Evolutionary conservation across 805 yeast genomes (phyloP).

Genomic region (Blastobotrys parvus): DNA sequence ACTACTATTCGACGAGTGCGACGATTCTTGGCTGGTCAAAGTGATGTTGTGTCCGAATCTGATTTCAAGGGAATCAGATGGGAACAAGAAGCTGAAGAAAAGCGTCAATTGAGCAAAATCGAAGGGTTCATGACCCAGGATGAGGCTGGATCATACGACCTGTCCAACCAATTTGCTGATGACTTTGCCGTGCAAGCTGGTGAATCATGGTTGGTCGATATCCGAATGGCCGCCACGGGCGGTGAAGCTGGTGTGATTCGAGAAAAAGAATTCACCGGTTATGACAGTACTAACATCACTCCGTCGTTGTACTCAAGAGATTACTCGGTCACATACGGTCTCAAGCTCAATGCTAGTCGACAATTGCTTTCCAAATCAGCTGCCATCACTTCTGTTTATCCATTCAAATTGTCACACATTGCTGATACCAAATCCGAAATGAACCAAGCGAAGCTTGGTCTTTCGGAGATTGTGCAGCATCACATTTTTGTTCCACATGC

Average conservation of each 20-base stretch:
- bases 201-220: conserved; percentile 79
- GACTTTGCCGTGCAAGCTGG: conserved; percentile 69
- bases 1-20: conserved; percentile 86
- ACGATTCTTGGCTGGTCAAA: conserved; percentile 93
- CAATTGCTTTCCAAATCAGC: conserved; percentile 63
- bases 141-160: conserved; percentile 19
- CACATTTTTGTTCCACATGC: conserved; percentile 70
- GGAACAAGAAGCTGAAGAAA: conserved; percentile 23
- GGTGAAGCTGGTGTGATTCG: conserved; percentile 27
- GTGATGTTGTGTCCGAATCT: conserved; percentile 86
- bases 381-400: conserved; percentile 72
- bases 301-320: conserved; percentile 73
- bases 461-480: conserved; percentile 71
- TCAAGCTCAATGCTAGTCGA: conserved; percentile 70
- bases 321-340: conserved; percentile 68
- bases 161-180: conserved; percentile 25
- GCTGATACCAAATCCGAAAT: conserved; percentile 49
- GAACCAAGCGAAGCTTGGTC: conserved; percentile 60
- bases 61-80: conserved; percentile 79
- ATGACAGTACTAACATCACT: conserved; percentile 17
- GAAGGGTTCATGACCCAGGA: conserved; percentile 1
- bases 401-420: conserved; percentile 76
- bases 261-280: conserved; percentile 22
- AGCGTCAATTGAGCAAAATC: conserved; percentile 12
- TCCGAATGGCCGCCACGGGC: conserved; percentile 65